phyloP scores from a whole-genome alignment of 1,139 yeast species.

The Cylindricascospora bacillispora region DNA sequence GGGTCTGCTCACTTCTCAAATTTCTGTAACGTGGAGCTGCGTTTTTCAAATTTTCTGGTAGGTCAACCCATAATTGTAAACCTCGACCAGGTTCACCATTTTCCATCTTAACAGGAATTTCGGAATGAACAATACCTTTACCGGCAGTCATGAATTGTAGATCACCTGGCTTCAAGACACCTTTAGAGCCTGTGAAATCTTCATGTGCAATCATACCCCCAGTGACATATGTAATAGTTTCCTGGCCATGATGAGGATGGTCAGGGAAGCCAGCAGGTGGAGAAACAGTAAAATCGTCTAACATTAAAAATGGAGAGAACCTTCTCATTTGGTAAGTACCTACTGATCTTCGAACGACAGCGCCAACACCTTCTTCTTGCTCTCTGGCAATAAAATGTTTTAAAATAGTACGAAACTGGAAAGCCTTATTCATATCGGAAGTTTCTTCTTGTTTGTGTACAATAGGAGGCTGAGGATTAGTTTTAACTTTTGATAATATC shows the following conservation, averaged over 20 bases:
- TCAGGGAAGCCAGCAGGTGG: constrained; percentile 83
- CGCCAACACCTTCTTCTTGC: constrained; percentile 83
- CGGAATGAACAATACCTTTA: constrained; percentile 74
- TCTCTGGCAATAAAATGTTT: constrained; percentile 54
- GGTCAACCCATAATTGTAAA: constrained; percentile 85
- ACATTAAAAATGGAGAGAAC: constrained; percentile 73
- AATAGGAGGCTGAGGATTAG: too few relatives aligned
- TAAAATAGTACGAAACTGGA: constrained; percentile 35
- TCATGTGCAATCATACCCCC: constrained; percentile 80
- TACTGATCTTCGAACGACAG: constrained; percentile 68
- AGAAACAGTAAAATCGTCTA: constrained; percentile 60
- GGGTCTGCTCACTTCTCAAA: constrained; percentile 58
- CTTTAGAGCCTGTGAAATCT: constrained; percentile 78
- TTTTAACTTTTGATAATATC: too few relatives aligned
- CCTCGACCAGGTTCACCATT: constrained; percentile 53
- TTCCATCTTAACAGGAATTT: constrained; percentile 57
- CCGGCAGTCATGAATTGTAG: constrained; percentile 95
- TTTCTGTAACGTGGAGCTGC: constrained; percentile 74
- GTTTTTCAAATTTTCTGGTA: constrained; percentile 58
- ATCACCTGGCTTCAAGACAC: constrained; percentile 73
- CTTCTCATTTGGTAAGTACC: constrained; percentile 57
- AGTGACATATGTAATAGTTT: constrained; percentile 65
- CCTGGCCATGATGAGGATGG: constrained; percentile 90
- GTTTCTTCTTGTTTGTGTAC: too few relatives aligned
- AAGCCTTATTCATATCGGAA: constrained; percentile 1